Percentiles rank a stretch among this genome's conserved stretches.
phyloP scores from a whole-genome alignment of 2,329 filamentous ascomycete genomes.

The Stachybotrys elegans region DNA sequence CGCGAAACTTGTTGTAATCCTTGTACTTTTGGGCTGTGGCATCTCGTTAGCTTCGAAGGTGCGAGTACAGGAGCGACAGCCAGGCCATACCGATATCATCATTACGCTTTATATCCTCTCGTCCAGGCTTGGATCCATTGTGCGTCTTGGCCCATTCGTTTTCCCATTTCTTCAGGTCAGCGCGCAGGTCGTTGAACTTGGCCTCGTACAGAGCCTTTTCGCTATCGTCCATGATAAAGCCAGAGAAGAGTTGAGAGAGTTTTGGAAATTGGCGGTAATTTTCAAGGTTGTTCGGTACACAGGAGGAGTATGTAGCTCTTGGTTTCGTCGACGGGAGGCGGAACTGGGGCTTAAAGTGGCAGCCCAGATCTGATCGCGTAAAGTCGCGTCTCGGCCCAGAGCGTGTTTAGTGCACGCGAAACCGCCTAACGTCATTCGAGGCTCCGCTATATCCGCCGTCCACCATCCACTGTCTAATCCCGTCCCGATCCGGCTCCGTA shows the following conservation, averaged over 20 bases:
- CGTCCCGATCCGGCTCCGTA: too few species aligned
- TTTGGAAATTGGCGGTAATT: background rate
- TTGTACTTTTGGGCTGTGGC: conserved; percentile 66
- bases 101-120: conserved; percentile 73
- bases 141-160: conserved; percentile 58
- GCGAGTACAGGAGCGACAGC: background rate
- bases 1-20: conserved; percentile 63
- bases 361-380: too few species aligned
- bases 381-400: too few species aligned
- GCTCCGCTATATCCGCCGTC: too few species aligned
- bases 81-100: conserved; percentile 58
- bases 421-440: too few species aligned
- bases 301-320: background rate
- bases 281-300: background rate
- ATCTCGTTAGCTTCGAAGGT: background rate
- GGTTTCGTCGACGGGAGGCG: too few species aligned
- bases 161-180: conserved; percentile 71
- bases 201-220: conserved; percentile 41
- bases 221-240: conserved; percentile 44
- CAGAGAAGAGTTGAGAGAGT: background rate
- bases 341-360: too few species aligned
- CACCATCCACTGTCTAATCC: too few species aligned
- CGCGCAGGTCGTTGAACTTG: conserved; percentile 52
- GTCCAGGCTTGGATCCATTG: conserved; percentile 61
- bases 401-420: too few species aligned